phyloP scores from a whole-genome alignment of 2,329 filamentous ascomycete genomes.

The Colletotrichum sp. region DNA sequence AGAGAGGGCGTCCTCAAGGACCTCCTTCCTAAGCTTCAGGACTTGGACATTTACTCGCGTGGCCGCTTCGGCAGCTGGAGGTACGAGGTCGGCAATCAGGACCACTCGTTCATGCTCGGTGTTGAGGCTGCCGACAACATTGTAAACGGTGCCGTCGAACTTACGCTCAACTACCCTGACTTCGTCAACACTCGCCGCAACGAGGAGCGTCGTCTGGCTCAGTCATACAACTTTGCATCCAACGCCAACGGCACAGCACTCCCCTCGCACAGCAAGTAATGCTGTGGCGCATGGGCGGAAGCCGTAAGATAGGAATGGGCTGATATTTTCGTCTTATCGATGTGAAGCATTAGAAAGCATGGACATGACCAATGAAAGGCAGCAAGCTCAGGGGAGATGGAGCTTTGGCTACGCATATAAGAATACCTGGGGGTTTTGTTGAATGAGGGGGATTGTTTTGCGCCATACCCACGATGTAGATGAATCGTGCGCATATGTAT shows the following conservation, averaged over 20 bases:
- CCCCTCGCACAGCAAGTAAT: conserved; percentile 38
- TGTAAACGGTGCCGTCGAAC: conserved; percentile 85
- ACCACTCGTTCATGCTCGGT: conserved; percentile 97
- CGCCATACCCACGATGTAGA: conserved; percentile 19
- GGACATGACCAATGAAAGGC: not conserved
- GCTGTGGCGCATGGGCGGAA: not conserved
- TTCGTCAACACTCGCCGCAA: conserved; percentile 86
- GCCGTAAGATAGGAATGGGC: not conserved
- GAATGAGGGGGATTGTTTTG: conserved; percentile 1
- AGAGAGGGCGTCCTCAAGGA: conserved; percentile 93
- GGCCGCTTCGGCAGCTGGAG: conserved; percentile 98
- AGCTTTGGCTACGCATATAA: conserved; percentile 16
- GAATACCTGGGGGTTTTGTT: conserved; percentile 22
- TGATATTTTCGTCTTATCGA: not conserved
- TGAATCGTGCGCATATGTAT: conserved; percentile 16
- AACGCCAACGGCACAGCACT: conserved; percentile 34
- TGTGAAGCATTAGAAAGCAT: conserved; percentile 9
- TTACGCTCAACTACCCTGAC: conserved; percentile 96
- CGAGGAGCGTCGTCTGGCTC: conserved; percentile 66
- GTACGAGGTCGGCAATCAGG: conserved; percentile 95
- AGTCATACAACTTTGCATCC: conserved; percentile 45
- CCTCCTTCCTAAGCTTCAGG: conserved; percentile 91
- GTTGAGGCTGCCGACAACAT: conserved; percentile 93
- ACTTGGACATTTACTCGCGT: conserved; percentile 90
- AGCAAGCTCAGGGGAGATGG: not conserved